Conservation (phyloP, 1,139 yeast species). For the Scheffersomyces insectosa region DNA sequence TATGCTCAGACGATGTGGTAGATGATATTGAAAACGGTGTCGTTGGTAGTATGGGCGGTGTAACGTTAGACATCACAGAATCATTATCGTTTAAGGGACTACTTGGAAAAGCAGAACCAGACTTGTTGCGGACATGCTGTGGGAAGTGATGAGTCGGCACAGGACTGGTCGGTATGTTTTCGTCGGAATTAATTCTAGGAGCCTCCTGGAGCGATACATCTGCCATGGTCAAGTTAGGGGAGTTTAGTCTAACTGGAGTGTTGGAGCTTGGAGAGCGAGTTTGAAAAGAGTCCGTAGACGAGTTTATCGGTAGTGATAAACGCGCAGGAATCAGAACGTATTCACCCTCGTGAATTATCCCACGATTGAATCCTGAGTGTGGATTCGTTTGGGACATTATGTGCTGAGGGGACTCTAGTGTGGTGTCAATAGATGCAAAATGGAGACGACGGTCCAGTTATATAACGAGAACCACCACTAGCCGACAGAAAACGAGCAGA, state of each 20-base stretch:
- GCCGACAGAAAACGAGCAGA: too few species aligned
- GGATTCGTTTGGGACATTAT: too few species aligned
- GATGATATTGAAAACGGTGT: background rate
- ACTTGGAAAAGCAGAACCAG: background rate
- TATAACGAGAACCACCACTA: too few species aligned
- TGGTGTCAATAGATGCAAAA: too few species aligned
- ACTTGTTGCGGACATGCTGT: background rate
- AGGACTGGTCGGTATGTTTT: background rate
- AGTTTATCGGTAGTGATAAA: slow-evolving; percentile 29
- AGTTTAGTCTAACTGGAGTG: slow-evolving; percentile 23
- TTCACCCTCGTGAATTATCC: slow-evolving; percentile 37
- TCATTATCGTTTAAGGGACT: background rate
- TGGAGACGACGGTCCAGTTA: too few species aligned
- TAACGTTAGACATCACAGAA: background rate
- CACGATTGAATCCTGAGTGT: slow-evolving; percentile 4
- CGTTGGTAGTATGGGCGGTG: background rate
- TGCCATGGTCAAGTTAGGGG: slow-evolving; percentile 16
- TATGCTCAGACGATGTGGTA: slow-evolving; percentile 1
- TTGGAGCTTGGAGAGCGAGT: slow-evolving; percentile 14
- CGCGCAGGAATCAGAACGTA: slow-evolving; percentile 26
- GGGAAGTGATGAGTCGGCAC: background rate
- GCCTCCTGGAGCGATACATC: slow-evolving; percentile 1
- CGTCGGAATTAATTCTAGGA: background rate
- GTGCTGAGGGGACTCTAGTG: too few species aligned
- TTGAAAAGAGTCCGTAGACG: slow-evolving; percentile 17